Base-by-base conservation (phyloP, 495 filamentous ascomycete genomes). In the Penicillium chermesinum region DNA sequence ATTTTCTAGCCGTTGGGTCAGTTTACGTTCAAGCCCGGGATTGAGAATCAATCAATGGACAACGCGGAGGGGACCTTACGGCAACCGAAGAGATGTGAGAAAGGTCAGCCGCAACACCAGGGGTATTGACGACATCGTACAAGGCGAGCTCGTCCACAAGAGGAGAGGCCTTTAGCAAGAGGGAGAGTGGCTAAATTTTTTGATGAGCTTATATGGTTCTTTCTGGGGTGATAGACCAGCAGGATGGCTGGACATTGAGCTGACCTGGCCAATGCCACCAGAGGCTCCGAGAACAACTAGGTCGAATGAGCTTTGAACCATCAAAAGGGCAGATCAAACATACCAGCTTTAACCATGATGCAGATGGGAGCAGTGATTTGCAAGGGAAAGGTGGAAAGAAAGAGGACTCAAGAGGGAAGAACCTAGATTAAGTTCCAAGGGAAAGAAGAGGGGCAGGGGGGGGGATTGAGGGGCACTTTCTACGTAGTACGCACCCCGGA, bases 91-190 rank as follows among this genome's bases (percentile, higher is more conserved):
- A 95, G 74, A 98, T 97, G 74, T 98, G 93, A 43, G 93, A 95
- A 43, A 98, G 83, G 65, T 98, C 93, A 50, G 93, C 83, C 35
- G 91, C 83, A 48, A 98, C 93, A 67, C 93, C 93, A 50, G 91
- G 91, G 36, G 91, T 94, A 79, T 96, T 96, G 67, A 96, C 93
- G 50, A 97, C 89, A 91, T 97, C 93, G 79, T 96, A 98, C 54
- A 98, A 84, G 43, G 90, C 76, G 62, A 98, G 86, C 75, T 96
- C 87, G 59, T 91, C 83, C 53, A 97, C 72, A 52, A 91, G 81
- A 30, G 89, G 88, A 45, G 75, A 86, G 48, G 83, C 78, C 80
- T 97, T 98, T 57, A 96, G 73, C 59, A 98, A 82, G 55, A 98
- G 90, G 50, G 94, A 97, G 59, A 98, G 77, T 37, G 93, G 93